These are phyloP conservation scores for Cytidiella melzeri DNA, from an alignment of 768 basidiomycete species.

Conservation along the genomic window DNA sequence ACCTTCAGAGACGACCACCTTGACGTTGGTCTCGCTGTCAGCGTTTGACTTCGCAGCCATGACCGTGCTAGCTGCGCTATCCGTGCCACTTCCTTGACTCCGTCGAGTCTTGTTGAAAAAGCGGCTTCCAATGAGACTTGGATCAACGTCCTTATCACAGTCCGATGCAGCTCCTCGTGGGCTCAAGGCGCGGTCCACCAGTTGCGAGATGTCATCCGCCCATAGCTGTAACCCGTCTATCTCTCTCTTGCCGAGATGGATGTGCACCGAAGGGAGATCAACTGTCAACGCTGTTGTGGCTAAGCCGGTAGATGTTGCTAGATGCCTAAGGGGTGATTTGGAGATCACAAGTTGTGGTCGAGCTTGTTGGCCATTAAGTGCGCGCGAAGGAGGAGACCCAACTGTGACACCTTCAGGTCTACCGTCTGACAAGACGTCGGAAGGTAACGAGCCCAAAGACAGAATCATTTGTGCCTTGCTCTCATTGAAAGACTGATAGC, in stretches of 20 bases:
- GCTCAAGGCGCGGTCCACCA: conserved; percentile 43
- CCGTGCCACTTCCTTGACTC: conserved; percentile 37
- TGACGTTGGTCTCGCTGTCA: conserved; percentile 41
- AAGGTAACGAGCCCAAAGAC: conserved; percentile 38
- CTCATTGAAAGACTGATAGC: conserved; percentile 38
- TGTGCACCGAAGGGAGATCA: conserved; percentile 57
- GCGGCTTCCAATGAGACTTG: conserved; percentile 73
- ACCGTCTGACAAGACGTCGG: background rate
- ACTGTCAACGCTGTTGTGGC: conserved; percentile 21
- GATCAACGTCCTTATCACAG: conserved; percentile 39
- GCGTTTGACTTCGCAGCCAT: conserved; percentile 8
- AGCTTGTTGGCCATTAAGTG: background rate
- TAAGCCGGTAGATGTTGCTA: conserved; percentile 3
- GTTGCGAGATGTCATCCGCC: conserved; percentile 80
- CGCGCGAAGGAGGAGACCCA: background rate
- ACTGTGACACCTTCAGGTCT: background rate
- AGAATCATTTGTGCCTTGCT: conserved; percentile 39
- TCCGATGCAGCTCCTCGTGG: conserved; percentile 17
- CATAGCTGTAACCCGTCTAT: conserved; percentile 82
- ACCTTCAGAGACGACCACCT: conserved; percentile 39
- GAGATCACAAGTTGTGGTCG: conserved; percentile 4
- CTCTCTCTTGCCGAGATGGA: conserved; percentile 52
- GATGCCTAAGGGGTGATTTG: background rate
- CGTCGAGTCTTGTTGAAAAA: conserved; percentile 50
- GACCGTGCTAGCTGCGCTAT: conserved; percentile 26